Evolutionary conservation across 140 eudicot genomes (phyloP).

Genomic region (Senecio squalidus): DNA sequence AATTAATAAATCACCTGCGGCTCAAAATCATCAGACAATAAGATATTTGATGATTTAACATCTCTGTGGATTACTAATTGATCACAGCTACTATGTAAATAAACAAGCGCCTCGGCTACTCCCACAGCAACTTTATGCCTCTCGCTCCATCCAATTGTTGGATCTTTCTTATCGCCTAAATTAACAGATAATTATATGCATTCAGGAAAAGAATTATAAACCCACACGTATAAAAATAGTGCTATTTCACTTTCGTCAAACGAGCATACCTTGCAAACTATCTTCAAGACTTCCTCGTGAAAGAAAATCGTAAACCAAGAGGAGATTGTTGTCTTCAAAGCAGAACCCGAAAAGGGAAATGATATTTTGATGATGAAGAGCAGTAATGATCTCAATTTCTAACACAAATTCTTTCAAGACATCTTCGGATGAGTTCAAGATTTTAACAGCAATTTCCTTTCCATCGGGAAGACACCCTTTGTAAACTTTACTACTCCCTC

Average conservation of each 20-base stretch:
- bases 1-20: conserved; percentile 56
- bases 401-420: conserved; percentile 42
- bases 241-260: not conserved
- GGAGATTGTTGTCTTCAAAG: conserved; percentile 56
- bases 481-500: conserved; percentile 68
- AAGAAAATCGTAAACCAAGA: conserved; percentile 62
- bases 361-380: conserved; percentile 60
- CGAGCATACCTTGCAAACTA: conserved; percentile 52
- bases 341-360: conserved; percentile 67
- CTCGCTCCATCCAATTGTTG: conserved; percentile 65
- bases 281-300: conserved; percentile 76
- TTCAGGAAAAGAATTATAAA: not conserved
- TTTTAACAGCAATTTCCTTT: conserved; percentile 66
- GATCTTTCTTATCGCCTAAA: conserved; percentile 38
- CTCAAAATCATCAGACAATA: conserved; percentile 81
- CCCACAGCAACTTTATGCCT: conserved; percentile 90
- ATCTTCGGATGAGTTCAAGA: conserved; percentile 58
- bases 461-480: conserved; percentile 67
- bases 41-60: conserved; percentile 90
- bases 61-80: conserved; percentile 81
- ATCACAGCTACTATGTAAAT: conserved; percentile 51
- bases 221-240: not conserved
- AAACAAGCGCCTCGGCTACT: conserved; percentile 79
- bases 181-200: not conserved
- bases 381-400: conserved; percentile 63